Evolutionary conservation across 202 grass and related monocot genomes (phyloP).

Genomic region (Schoenoplectus tabernaemontani): DNA sequence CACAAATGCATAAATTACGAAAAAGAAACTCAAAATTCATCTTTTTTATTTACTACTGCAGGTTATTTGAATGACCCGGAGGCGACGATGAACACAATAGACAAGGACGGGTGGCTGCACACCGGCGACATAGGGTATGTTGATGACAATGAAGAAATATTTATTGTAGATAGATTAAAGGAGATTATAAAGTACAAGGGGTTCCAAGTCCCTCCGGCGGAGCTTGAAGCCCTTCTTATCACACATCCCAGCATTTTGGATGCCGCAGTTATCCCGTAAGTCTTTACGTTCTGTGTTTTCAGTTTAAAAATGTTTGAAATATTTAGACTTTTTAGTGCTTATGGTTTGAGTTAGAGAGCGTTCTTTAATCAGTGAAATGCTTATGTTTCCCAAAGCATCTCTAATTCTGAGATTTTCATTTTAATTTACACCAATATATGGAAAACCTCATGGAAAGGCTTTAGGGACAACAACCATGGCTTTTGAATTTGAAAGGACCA

Average conservation of each 20-base stretch:
- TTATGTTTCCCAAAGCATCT: not conserved
- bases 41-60: constrained; percentile 6
- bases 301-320: not conserved
- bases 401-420: not conserved
- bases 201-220: constrained; percentile 60
- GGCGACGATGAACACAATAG: constrained; percentile 57
- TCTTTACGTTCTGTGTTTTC: not conserved
- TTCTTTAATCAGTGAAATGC: not conserved
- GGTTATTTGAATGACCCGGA: constrained; percentile 75
- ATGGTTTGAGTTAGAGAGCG: not conserved
- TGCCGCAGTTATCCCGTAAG: constrained; percentile 68
- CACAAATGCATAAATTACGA: not conserved
- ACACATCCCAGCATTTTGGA: constrained; percentile 49
- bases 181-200: constrained; percentile 86
- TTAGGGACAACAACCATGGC: too few species aligned
- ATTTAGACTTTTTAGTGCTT: not conserved
- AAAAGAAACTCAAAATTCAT: not conserved
- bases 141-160: constrained; percentile 72
- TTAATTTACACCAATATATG: too few species aligned
- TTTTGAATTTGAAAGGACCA: not conserved
- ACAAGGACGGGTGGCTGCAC: constrained; percentile 57
- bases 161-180: constrained; percentile 75
- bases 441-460: too few species aligned
- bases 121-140: constrained; percentile 65
- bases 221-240: constrained; percentile 70